Percentiles rank a stretch among this genome's conserved stretches.
Evolutionary conservation across 2,329 filamentous ascomycete species (phyloP).

Genomic region (Fusarium multiceps): DNA sequence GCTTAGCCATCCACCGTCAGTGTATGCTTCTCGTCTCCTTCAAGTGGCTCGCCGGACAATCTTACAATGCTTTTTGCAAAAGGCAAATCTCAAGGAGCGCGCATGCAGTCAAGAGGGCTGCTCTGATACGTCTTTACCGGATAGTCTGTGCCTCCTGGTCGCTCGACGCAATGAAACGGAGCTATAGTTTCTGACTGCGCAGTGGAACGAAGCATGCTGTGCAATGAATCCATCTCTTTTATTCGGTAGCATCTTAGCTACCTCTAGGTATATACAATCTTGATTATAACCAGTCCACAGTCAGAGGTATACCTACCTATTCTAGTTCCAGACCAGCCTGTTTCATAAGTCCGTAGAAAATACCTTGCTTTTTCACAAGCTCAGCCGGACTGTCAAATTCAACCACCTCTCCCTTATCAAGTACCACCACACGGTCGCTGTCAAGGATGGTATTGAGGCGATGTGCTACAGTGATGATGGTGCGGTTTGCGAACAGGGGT

Average conservation of each 20-base stretch:
- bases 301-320: constrained; percentile 26
- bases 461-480: constrained; percentile 98
- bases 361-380: constrained; percentile 77
- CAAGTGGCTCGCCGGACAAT: constrained; percentile 16
- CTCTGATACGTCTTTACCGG: neutral
- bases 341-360: constrained; percentile 91
- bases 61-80: neutral
- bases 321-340: constrained; percentile 80
- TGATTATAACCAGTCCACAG: constrained; percentile 9
- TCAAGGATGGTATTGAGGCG: constrained; percentile 97
- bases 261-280: constrained; percentile 24
- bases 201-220: constrained; percentile 11
- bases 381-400: constrained; percentile 91
- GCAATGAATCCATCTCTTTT: constrained; percentile 14
- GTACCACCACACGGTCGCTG: constrained; percentile 89
- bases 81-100: neutral
- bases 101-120: neutral
- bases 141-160: constrained; percentile 6
- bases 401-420: constrained; percentile 88
- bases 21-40: constrained; percentile 16
- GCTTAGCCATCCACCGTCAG: constrained; percentile 21
- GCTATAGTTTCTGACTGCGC: neutral
- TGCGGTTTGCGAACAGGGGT: constrained; percentile 84
- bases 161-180: constrained; percentile 9
- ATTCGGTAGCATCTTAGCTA: neutral